Evolutionary conservation across 2,329 filamentous ascomycete species (phyloP).

Genomic region (Waltergamsia citrina): DNA sequence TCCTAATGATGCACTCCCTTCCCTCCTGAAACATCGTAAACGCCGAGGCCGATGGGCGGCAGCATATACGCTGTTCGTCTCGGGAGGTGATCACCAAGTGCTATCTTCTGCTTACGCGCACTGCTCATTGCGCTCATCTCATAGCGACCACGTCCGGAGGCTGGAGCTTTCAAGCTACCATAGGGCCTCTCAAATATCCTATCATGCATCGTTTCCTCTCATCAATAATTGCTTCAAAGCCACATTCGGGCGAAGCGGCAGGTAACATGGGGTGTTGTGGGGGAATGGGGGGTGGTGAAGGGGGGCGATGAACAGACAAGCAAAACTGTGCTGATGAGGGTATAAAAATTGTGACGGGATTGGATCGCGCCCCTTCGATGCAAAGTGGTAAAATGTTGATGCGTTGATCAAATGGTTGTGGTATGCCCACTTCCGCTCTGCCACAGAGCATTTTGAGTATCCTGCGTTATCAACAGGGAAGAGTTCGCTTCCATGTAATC

Average conservation of each 20-base stretch:
- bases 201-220: neutral
- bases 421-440: neutral
- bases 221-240: slow-evolving; percentile 14
- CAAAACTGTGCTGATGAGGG: slow-evolving; percentile 12
- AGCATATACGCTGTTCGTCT: too few species aligned
- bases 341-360: neutral
- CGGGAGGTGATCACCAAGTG: too few species aligned
- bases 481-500: too few species aligned
- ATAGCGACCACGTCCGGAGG: slow-evolving; percentile 24
- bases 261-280: neutral
- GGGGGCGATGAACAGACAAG: slow-evolving; percentile 12
- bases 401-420: too few species aligned
- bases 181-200: slow-evolving; percentile 31
- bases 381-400: neutral
- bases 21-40: slow-evolving; percentile 2
- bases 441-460: neutral
- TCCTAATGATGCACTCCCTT: slow-evolving; percentile 2
- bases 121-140: too few species aligned
- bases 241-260: slow-evolving; percentile 22
- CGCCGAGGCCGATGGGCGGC: neutral
- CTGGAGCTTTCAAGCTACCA: slow-evolving; percentile 61
- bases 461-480: too few species aligned
- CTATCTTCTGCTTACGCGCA: too few species aligned
- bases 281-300: slow-evolving; percentile 8
- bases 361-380: neutral